phyloP scores from a whole-genome alignment of 768 basidiomycete species.

The Coprinellus aureogranulatus region DNA sequence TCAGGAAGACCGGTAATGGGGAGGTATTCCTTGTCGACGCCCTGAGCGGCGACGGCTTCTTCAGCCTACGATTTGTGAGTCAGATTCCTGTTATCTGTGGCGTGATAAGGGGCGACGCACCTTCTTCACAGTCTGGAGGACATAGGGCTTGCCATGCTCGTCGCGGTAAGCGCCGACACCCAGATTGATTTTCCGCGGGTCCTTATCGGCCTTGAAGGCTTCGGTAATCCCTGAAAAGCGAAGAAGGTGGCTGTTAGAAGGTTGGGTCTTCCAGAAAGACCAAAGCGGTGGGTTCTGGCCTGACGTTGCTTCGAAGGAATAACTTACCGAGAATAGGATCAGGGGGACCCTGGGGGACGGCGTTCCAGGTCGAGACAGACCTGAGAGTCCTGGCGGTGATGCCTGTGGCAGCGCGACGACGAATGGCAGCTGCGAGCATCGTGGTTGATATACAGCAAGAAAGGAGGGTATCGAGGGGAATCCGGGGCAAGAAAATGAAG shows the following conservation, averaged over 20 bases:
- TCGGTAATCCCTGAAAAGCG: slow-evolving; percentile 71
- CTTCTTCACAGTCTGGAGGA: slow-evolving; percentile 86
- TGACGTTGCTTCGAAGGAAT: not conserved
- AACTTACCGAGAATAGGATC: slow-evolving; percentile 84
- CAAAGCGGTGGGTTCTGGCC: too few species aligned
- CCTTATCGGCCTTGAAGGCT: slow-evolving; percentile 94
- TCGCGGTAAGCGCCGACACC: slow-evolving; percentile 98
- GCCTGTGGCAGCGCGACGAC: slow-evolving; percentile 48
- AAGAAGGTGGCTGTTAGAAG: slow-evolving; percentile 9
- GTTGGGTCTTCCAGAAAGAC: not conserved
- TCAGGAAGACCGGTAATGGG: slow-evolving; percentile 88
- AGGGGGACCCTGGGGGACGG: slow-evolving; percentile 84
- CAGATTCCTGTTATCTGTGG: slow-evolving; percentile 2
- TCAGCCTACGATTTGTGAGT: slow-evolving; percentile 57
- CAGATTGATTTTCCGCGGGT: slow-evolving; percentile 92
- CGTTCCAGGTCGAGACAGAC: slow-evolving; percentile 72
- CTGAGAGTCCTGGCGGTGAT: slow-evolving; percentile 36
- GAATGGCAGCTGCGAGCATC: slow-evolving; percentile 49
- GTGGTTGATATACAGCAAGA: slow-evolving; percentile 19
- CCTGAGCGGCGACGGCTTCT: slow-evolving; percentile 58
- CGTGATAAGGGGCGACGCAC: slow-evolving; percentile 31
- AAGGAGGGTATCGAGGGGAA: slow-evolving; percentile 15
- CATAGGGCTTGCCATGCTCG: slow-evolving; percentile 91
- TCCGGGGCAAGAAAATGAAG: not conserved
- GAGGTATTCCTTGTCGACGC: slow-evolving; percentile 92